These are phyloP conservation scores for Cercospora nicotianae DNA, from an alignment of 2,329 filamentous ascomycete species.

Conservation along the genomic window DNA sequence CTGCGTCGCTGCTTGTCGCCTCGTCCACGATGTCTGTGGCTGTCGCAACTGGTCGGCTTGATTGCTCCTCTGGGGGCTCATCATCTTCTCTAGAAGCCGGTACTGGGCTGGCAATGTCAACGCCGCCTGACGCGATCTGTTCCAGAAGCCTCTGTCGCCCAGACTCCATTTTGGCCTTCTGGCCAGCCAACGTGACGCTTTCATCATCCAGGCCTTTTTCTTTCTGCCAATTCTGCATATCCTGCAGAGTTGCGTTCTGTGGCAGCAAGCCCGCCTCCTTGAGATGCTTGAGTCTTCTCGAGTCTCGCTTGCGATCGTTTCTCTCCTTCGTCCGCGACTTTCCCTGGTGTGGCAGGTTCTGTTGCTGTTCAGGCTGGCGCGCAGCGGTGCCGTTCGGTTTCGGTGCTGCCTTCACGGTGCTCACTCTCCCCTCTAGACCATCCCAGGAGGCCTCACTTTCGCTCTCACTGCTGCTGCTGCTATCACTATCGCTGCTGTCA, in stretches of 20 bases:
- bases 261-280: constrained; percentile 57
- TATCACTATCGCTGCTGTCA: constrained; percentile 22
- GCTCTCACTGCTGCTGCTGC: constrained; percentile 23
- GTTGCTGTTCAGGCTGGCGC: constrained; percentile 2
- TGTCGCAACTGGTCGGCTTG: constrained; percentile 1
- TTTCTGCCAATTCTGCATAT: constrained; percentile 42
- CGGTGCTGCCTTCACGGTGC: background rate
- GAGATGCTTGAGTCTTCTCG: constrained; percentile 52
- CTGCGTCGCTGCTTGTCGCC: constrained; percentile 3
- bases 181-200: background rate
- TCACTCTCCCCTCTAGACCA: constrained; percentile 18
- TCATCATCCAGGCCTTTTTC: constrained; percentile 12
- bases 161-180: constrained; percentile 14
- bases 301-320: constrained; percentile 56
- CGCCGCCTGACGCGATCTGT: constrained; percentile 22
- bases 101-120: constrained; percentile 9
- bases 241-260: constrained; percentile 51
- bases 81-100: constrained; percentile 7
- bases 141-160: constrained; percentile 21
- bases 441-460: constrained; percentile 27
- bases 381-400: background rate
- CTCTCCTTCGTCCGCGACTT: constrained; percentile 53
- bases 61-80: constrained; percentile 13
- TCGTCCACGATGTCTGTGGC: background rate
- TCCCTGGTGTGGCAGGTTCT: constrained; percentile 41